These are phyloP conservation scores for Candida germanica DNA, from an alignment of 805 yeast genomes.

Conservation along the genomic window DNA sequence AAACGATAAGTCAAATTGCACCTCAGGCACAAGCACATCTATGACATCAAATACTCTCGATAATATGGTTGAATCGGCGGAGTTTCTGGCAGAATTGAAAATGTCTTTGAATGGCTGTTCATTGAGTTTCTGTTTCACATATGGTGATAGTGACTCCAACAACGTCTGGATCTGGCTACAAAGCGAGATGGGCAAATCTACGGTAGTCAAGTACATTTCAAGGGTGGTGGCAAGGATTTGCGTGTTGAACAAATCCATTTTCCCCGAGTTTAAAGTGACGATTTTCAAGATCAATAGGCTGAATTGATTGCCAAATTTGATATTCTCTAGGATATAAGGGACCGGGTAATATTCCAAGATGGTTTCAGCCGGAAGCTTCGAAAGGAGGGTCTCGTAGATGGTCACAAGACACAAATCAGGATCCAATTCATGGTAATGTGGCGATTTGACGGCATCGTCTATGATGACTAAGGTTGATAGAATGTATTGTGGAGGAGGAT, in stretches of 20 bases:
- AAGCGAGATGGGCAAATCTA: constrained; percentile 4
- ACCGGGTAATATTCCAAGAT: constrained; percentile 9
- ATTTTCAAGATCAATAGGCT: constrained; percentile 10
- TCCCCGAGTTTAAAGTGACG: constrained; percentile 7
- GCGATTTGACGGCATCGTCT: constrained; percentile 1
- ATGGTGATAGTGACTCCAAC: not conserved
- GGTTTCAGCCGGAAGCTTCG: constrained; percentile 1
- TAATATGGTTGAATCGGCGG: constrained; percentile 5
- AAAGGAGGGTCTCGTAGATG: constrained; percentile 5
- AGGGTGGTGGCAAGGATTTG: constrained; percentile 2
- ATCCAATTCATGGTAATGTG: constrained; percentile 7
- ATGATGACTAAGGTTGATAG: constrained; percentile 3
- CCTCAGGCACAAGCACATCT: constrained; percentile 3
- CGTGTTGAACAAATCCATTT: constrained; percentile 3
- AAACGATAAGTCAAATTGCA: constrained; percentile 5
- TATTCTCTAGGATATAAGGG: constrained; percentile 14
- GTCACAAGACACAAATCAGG: constrained; percentile 4
- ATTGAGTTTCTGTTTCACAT: not conserved
- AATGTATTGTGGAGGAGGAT: not conserved
- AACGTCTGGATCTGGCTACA: constrained; percentile 1
- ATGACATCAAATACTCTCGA: constrained; percentile 8
- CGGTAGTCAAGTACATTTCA: constrained; percentile 2
- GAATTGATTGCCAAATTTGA: constrained; percentile 12
- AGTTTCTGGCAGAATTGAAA: constrained; percentile 3
- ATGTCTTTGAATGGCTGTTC: not conserved